Evolutionary conservation across 108 stramenopile species (phyloP).

Genomic region (Discostella stelligeroides): DNA sequence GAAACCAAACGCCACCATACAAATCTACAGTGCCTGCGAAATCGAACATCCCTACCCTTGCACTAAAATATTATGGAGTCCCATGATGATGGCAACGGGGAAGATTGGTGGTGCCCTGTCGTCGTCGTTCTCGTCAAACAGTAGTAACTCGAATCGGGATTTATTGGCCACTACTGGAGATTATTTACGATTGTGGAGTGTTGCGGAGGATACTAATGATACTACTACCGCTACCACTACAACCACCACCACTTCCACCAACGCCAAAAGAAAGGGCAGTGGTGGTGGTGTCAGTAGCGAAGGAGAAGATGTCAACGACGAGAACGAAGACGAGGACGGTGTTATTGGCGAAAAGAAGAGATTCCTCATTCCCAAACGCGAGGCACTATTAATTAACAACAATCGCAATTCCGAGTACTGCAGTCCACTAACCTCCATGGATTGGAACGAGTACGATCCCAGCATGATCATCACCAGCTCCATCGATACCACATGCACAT

Average conservation of each 20-base stretch:
- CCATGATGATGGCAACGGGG: slow-evolving; percentile 44
- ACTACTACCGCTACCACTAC: too few species aligned
- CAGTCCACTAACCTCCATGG: slow-evolving; percentile 93
- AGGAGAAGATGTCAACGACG: too few species aligned
- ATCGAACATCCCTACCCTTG: slow-evolving; percentile 97
- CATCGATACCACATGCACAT: slow-evolving; percentile 99
- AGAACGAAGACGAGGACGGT: not conserved
- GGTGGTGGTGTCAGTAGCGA: too few species aligned
- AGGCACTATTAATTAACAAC: slow-evolving; percentile 94
- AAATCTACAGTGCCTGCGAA: slow-evolving; percentile 71
- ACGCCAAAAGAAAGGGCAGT: too few species aligned
- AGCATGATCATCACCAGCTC: slow-evolving; percentile 59
- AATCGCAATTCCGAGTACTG: slow-evolving; percentile 94
- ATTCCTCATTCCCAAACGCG: slow-evolving; percentile 66
- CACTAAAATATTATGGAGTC: slow-evolving; percentile 92
- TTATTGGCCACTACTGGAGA: slow-evolving; percentile 98
- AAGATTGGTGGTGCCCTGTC: slow-evolving; percentile 3
- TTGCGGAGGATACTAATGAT: slow-evolving; percentile 42
- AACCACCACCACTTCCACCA: too few species aligned
- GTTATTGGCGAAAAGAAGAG: slow-evolving; percentile 28
- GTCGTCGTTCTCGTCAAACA: slow-evolving; percentile 5
- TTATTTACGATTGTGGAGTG: slow-evolving; percentile 94
- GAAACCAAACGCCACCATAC: slow-evolving; percentile 23
- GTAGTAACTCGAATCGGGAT: slow-evolving; percentile 66
- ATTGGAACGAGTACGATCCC: slow-evolving; percentile 85